These are phyloP conservation scores for Sarocladium oryzae DNA, from an alignment of 2,329 filamentous ascomycete genomes.

Conservation along the genomic window DNA sequence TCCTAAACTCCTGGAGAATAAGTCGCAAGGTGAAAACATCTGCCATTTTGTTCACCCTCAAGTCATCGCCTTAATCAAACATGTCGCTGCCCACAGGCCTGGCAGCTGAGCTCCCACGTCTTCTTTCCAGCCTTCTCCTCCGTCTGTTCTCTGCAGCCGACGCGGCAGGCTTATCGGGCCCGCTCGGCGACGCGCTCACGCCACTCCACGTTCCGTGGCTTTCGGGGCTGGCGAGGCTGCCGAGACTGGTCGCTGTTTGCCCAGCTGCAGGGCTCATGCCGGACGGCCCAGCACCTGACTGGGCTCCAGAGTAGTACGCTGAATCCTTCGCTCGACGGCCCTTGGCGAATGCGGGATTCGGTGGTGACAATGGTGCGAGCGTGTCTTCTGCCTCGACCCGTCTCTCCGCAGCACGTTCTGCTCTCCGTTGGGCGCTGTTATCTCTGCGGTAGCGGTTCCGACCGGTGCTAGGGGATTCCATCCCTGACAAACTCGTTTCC, in stretches of 20 bases:
- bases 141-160: conserved; percentile 45
- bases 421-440: conserved; percentile 32
- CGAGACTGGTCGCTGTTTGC: conserved; percentile 41
- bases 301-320: conserved; percentile 50
- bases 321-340: conserved; percentile 50
- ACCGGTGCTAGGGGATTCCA: conserved; percentile 42
- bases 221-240: conserved; percentile 35
- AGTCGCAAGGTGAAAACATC: no score
- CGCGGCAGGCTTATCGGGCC: conserved; percentile 27
- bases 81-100: conserved; percentile 29
- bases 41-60: no score
- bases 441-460: conserved; percentile 49
- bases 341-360: conserved; percentile 50
- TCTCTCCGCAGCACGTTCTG: conserved; percentile 34
- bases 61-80: conserved; percentile 25
- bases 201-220: conserved; percentile 50
- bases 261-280: conserved; percentile 31
- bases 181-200: conserved; percentile 41
- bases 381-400: conserved; percentile 30
- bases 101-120: conserved; percentile 32
- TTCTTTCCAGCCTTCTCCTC: conserved; percentile 48
- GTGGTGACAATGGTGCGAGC: conserved; percentile 45
- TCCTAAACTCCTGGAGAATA: no score
- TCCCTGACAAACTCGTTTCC: conserved; percentile 49
- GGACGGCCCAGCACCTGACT: conserved; percentile 31